Evolutionary conservation across 2,329 filamentous ascomycete species (phyloP), one percentile per base, ranked within the genome.

Genomic region (Botrytis porri): DNA sequence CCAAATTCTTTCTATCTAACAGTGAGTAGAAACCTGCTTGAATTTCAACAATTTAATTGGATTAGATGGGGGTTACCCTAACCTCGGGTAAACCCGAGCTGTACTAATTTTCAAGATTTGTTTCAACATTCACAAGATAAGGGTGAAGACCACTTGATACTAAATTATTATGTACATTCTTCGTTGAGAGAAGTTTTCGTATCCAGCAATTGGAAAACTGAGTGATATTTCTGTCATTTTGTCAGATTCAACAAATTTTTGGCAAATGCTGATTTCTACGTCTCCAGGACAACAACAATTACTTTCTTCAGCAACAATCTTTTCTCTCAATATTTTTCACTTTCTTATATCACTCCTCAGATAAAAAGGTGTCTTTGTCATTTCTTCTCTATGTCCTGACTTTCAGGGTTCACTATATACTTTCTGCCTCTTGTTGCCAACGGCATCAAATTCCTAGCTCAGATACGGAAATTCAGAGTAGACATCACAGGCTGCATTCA

Each of bases 331-430:
- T n/a, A n/a, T n/a, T n/a, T n/a, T n/a, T n/a, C n/a, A n/a, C n/a
- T n/a, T 57, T 57, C n/a, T 57, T 4, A 32, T 12, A 57, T 12
- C 3, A 14, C n/a, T 14, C 51, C 22, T 54, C 51, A 54, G 10
- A n/a, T 1, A 29, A 5, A 6, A 25, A 54, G 4, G 9, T 16
- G 7, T 0, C 5, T 54, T 54, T n/a, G 4, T 14, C 0, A 54
- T 16, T n/a, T 7, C 10, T n/a, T 54, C 4, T 54, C 22, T 54
- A 4, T 29, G 8, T 7, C 51, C 16, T 54, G 51, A 29, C 16
- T 16, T 7, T 54, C 5, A 12, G n/a, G n/a, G 14, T 32, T 59
- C 10, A 10, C 54, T 32, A 20, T 20, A 32, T 54, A 3, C 7
- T 10, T 10, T 4, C 10, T 59, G 14, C 16, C 1, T 59, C 14